Percentiles rank a stretch among this genome's conserved stretches.
Conservation (phyloP, 148 eudicot species). For the Amaranthus palmeri region DNA sequence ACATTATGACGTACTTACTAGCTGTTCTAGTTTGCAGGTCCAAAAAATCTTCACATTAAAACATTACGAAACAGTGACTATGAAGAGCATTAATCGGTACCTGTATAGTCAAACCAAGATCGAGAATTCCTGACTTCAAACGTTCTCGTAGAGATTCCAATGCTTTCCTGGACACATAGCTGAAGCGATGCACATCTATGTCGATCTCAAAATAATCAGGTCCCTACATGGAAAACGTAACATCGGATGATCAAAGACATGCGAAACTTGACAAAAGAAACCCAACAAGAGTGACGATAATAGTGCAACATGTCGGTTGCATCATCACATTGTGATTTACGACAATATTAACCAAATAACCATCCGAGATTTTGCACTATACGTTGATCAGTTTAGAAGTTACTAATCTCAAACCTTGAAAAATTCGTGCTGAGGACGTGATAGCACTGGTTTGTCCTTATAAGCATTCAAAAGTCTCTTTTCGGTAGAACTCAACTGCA, state of each 20-base stretch:
- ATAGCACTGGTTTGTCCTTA: constrained; percentile 82
- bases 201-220: constrained; percentile 85
- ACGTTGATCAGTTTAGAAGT: not conserved
- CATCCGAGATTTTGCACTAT: no score
- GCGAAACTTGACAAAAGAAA: no score
- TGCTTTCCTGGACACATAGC: constrained; percentile 82
- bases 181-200: constrained; percentile 85
- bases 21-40: not conserved
- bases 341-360: no score
- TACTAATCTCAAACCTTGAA: constrained; percentile 41
- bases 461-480: constrained; percentile 79
- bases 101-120: constrained; percentile 86
- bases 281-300: no score
- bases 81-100: constrained; percentile 22
- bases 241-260: no score
- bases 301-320: no score
- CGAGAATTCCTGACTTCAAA: constrained; percentile 57
- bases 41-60: not conserved
- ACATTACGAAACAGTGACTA: not conserved
- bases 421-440: constrained; percentile 89
- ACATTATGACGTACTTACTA: not conserved
- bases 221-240: constrained; percentile 42
- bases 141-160: constrained; percentile 72
- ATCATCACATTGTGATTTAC: no score
- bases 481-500: constrained; percentile 66